A percentile compares a stretch with the other conserved stretches of the same genome.
These are phyloP conservation scores for Salix dunnii DNA, from an alignment of 345 rosid genomes.

Conservation along the genomic window DNA sequence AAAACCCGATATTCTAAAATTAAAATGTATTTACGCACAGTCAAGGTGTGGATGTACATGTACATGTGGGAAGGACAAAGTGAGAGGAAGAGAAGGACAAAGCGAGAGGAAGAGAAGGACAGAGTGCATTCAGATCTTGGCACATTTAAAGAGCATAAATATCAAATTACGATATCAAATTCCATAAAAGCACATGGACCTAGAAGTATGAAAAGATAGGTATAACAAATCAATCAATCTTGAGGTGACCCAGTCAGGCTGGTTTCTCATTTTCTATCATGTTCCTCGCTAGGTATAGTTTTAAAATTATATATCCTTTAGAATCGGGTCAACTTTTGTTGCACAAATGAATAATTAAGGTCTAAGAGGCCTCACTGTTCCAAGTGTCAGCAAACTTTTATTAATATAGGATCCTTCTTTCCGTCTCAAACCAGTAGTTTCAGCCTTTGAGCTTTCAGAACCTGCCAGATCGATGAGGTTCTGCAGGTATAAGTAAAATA, in stretches of 20 bases:
- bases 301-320: background rate
- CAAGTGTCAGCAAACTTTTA: slow-evolving; percentile 95
- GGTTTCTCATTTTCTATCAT: background rate
- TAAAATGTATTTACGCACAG: background rate
- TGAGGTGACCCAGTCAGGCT: background rate
- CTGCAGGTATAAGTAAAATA: slow-evolving; percentile 63
- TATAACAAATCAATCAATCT: background rate
- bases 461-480: slow-evolving; percentile 99
- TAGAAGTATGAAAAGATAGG: background rate
- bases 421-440: slow-evolving; percentile 87
- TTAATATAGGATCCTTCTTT: slow-evolving; percentile 98
- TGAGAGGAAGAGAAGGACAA: background rate
- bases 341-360: slow-evolving; percentile 8
- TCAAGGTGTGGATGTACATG: background rate
- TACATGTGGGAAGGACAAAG: background rate
- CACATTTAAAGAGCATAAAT: background rate
- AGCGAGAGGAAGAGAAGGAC: background rate
- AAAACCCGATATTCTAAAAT: background rate
- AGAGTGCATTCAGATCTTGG: background rate
- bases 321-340: slow-evolving; percentile 1
- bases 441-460: slow-evolving; percentile 99
- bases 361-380: slow-evolving; percentile 68
- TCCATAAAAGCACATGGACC: background rate
- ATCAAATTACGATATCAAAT: background rate
- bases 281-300: background rate